Evolutionary conservation across 352 stramenopile species (phyloP), one percentile per base, ranked within the genome.

Genomic region (Pythium utonaiense): DNA sequence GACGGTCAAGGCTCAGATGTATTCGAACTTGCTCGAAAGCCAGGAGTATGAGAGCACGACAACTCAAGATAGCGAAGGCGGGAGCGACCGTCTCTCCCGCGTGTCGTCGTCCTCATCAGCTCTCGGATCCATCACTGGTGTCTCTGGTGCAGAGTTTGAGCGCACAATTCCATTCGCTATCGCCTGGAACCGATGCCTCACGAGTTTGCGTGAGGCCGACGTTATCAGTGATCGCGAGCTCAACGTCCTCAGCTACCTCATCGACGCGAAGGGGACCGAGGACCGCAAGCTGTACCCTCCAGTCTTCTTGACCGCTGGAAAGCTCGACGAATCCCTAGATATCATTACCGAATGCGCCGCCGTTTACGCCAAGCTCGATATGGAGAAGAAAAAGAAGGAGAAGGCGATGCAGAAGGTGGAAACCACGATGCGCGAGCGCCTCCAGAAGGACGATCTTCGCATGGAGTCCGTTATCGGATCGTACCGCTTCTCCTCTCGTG

Each of bases 321-420:
- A 91, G 48, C 52, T 94, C 10, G 82, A 94, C 57, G 82, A 94
- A 65, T 90, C 84, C 10, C 56, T 94, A 16, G 84, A 94, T 42
- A 94, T 92, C 41, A 88, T 94, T 56, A 76, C 72, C 3, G 82
- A 94, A 21, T 94, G 84, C 38, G 80, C 79, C 0, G 66, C 79
- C n/a, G 66, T 92, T 14, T 91, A 90, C 55, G 78, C 91, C 34
- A 89, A 90, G 53, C 71, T 94, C 19, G 78, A 75, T 50, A 78
- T 71, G 6, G 84, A 92, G 63, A 92, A 94, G 64, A 94, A 94
- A 69, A 92, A 92, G 62, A 91, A 94, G 53, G 84, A 89, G 12
- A 94, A 94, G 67, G 69, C 79, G 3, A 53, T 94, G 25, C 84
- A 92, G 58, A 94, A 92, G 65, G 82, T 94, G 28, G 84, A 92